These are phyloP conservation scores for Alternaria burnsii DNA, from an alignment of 2,329 filamentous ascomycete genomes.

Conservation along the genomic window DNA sequence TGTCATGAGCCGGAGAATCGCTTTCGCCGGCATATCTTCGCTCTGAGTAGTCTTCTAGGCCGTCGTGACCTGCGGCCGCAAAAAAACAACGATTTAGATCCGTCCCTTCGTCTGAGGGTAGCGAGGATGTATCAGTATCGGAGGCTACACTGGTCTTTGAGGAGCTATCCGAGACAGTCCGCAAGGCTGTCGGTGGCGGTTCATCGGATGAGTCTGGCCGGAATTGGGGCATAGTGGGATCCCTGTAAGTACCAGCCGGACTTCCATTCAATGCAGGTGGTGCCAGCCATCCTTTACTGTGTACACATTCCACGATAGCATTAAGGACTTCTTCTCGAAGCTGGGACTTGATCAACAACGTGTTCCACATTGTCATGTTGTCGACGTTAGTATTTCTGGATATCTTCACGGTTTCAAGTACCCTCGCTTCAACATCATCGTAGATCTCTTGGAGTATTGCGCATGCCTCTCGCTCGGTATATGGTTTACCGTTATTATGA, in stretches of 20 bases:
- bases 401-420: slow-evolving; percentile 20
- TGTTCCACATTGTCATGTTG: slow-evolving; percentile 32
- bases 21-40: not conserved
- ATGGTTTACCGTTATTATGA: slow-evolving; percentile 4
- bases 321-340: slow-evolving; percentile 32
- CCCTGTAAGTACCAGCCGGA: slow-evolving; percentile 41
- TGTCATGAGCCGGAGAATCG: not conserved
- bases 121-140: slow-evolving; percentile 12
- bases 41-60: slow-evolving; percentile 9
- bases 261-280: not conserved
- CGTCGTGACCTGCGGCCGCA: slow-evolving; percentile 1
- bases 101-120: not conserved
- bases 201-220: slow-evolving; percentile 61
- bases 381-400: slow-evolving; percentile 20
- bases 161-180: slow-evolving; percentile 5
- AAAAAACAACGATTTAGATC: slow-evolving; percentile 3
- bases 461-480: slow-evolving; percentile 12
- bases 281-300: slow-evolving; percentile 28
- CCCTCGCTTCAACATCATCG: slow-evolving; percentile 24
- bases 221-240: slow-evolving; percentile 75
- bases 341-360: slow-evolving; percentile 33
- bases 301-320: slow-evolving; percentile 23
- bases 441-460: slow-evolving; percentile 22
- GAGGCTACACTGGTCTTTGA: slow-evolving; percentile 3
- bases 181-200: not conserved